Base-by-base conservation (phyloP, 129 eudicot genomes). In the Escallonia rubra region DNA sequence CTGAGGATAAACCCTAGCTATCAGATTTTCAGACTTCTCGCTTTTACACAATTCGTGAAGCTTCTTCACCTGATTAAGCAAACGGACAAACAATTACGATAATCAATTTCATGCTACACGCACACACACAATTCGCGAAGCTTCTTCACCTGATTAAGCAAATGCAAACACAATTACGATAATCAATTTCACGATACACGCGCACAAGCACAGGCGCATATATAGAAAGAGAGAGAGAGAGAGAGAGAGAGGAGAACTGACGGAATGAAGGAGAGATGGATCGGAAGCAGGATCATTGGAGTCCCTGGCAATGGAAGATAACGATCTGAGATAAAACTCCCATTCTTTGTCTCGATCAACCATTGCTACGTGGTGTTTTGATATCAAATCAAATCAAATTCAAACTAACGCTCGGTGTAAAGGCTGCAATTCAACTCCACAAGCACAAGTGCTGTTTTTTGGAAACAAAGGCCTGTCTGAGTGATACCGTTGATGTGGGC, bases 1-100 rank as follows among this genome's bases (percentile, higher is more conserved):
- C 41, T 82, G 88, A 10, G 98, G 96, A 86, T 93, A 84, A 86
- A 89, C 95, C 85, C 98, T 81, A 70, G 96, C 95, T 5, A 84
- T 76, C 71, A 89, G 67, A 80, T 89, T 85, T 45, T 93, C 92
- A 2, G 96, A 89, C 7, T 86, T 72, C 66, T 89, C 92, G 65
- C 68, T 68, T 78, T 84, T 86, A 73, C 95, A 89, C 43, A 93
- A 67, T 45, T 82, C 71, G 50, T 79, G 72, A 15, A 92, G 84
- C 74, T 86, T 84, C 71, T 82, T 86, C 41, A 89, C 98, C 98
- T 92, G 77, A 67, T 40, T 42, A 67, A 7, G 53, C 10, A 47
- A 55, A 7, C 11, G 47, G 4, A 12, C 45, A 10, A 45, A 10
- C 4, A 63, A 2, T 14, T 7, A n/a, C 3, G 9, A n/a, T 67